Evolutionary conservation across 257 asterid species (phyloP), one percentile per base, ranked within the genome.

Genomic region (Solanum peruvianum): DNA sequence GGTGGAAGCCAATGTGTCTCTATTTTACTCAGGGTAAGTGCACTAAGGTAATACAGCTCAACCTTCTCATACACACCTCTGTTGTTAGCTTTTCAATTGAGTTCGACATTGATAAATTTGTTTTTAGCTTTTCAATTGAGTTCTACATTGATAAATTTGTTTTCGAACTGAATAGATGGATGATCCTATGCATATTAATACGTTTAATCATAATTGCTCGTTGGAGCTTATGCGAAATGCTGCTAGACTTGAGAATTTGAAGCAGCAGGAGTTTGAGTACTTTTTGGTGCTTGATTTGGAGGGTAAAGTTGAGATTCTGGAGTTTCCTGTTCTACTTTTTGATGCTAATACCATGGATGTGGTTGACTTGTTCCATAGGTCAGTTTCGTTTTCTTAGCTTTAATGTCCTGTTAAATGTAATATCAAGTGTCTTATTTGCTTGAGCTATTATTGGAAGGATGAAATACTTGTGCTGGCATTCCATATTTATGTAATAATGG

Each of bases 251-350:
- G 85, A 64, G 81, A 92, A 92, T 56, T 73, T 89, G 87, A 89
- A 82, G 89, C 76, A 88, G 39, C 99, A 97, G 89, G 91, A 89
- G 85, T 94, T 92, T 7, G 98, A 97, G 89, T 96, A 92, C 89
- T 93, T 97, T 88, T 96, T 96, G 37, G 98, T 97, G 84, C 93
- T 97, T 91, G 99, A 97, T 94, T 97, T 97, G 91, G 99, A 97
- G 92, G 99, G 99, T n/a, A 97, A 97, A 91, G 96, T 94, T 62
- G 99, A 97, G 92, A 96, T 97, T 90, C 88, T 97, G 60, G 99
- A 97, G 93, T 97, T 97, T 82, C 99, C 99, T 0, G 98, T 97
- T 86, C 88, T 97, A 86, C 83, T 97, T 42, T 91, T 97, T 89
- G 98, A 97, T 92, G 95, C 92, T 14, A 95, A 91, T 92, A 91